Evolutionary conservation across 2,329 filamentous ascomycete species (phyloP).

Genomic region (Chaetothyriales sp.): DNA sequence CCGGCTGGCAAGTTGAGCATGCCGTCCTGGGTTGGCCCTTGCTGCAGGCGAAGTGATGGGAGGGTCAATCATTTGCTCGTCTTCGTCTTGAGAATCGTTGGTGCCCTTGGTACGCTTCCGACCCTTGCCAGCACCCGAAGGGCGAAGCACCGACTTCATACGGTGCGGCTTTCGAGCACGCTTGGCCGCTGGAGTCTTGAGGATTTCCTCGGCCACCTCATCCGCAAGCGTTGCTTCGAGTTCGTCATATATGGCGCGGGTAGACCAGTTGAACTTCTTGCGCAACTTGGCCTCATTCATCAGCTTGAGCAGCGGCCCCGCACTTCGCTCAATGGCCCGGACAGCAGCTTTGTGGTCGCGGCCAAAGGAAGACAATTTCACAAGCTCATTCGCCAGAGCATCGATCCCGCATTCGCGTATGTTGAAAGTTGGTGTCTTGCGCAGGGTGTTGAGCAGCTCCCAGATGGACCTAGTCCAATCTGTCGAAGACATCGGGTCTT

Average conservation of each 20-base stretch:
- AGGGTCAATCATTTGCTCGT: conserved; percentile 21
- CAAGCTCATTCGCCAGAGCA: conserved; percentile 13
- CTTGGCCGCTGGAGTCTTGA: conserved; percentile 13
- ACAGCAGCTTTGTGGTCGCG: conserved; percentile 12
- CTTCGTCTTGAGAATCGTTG: conserved; percentile 20
- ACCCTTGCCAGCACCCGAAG: conserved; percentile 29
- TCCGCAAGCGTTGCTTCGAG: conserved; percentile 17
- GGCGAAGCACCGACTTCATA: conserved; percentile 32
- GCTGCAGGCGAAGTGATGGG: conserved; percentile 22
- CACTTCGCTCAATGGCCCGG: conserved; percentile 15
- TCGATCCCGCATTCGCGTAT: conserved; percentile 18
- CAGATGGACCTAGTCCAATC: conserved; percentile 18
- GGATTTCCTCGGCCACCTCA: conserved; percentile 16
- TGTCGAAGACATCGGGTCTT: conserved; percentile 13
- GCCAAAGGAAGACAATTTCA: conserved; percentile 12
- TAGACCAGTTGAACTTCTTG: conserved; percentile 20
- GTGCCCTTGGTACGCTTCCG: conserved; percentile 29
- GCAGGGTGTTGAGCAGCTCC: conserved; percentile 17
- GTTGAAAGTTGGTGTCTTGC: conserved; percentile 16
- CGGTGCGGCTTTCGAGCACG: conserved; percentile 14
- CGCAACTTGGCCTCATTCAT: conserved; percentile 19
- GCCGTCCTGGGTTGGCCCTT: conserved; percentile 7
- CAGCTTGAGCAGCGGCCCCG: conserved; percentile 12
- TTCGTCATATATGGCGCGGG: conserved; percentile 18
- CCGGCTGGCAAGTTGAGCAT: conserved; percentile 16